These are phyloP conservation scores for Boletus coccyginus DNA, from an alignment of 768 basidiomycete species.

Conservation along the genomic window DNA sequence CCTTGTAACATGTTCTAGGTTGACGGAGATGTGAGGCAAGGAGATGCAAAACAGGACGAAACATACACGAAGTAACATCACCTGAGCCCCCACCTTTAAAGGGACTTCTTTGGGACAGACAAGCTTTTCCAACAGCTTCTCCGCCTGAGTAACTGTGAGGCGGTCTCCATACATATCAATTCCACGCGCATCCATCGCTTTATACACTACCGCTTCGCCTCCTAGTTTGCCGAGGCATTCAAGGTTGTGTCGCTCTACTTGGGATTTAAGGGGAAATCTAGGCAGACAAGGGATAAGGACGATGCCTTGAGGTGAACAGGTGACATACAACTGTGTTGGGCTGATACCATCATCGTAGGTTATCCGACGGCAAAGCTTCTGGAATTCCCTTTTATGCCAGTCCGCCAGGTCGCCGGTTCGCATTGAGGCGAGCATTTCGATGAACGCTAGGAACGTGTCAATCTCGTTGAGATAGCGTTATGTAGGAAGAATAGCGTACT, in stretches of 20 bases:
- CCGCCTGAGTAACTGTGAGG: constrained; percentile 30
- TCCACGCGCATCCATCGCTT: constrained; percentile 45
- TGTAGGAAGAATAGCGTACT: constrained; percentile 26
- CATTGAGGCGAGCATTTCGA: constrained; percentile 98
- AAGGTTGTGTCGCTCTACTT: constrained; percentile 26
- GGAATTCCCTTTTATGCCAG: constrained; percentile 69
- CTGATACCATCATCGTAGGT: constrained; percentile 76
- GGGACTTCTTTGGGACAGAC: constrained; percentile 47
- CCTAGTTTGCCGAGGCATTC: constrained; percentile 16
- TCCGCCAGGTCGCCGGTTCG: constrained; percentile 74
- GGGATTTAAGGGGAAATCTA: constrained; percentile 28
- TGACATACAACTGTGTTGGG: constrained; percentile 82
- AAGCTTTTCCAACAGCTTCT: constrained; percentile 42
- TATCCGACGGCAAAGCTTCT: constrained; percentile 58
- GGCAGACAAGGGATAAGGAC: background rate
- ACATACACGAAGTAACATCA: constrained; percentile 56
- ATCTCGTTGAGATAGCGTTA: background rate
- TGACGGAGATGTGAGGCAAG: background rate
- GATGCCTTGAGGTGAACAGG: background rate
- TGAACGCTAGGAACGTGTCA: constrained; percentile 56
- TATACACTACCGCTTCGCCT: constrained; percentile 34
- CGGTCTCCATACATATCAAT: constrained; percentile 35
- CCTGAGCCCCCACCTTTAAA: constrained; percentile 72
- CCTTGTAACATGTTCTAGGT: constrained; percentile 33
- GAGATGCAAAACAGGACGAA: background rate